A percentile compares a stretch with the other conserved stretches of the same genome.
Conservation (phyloP, 495 filamentous ascomycete species). For the Aspergillus avenaceus region DNA sequence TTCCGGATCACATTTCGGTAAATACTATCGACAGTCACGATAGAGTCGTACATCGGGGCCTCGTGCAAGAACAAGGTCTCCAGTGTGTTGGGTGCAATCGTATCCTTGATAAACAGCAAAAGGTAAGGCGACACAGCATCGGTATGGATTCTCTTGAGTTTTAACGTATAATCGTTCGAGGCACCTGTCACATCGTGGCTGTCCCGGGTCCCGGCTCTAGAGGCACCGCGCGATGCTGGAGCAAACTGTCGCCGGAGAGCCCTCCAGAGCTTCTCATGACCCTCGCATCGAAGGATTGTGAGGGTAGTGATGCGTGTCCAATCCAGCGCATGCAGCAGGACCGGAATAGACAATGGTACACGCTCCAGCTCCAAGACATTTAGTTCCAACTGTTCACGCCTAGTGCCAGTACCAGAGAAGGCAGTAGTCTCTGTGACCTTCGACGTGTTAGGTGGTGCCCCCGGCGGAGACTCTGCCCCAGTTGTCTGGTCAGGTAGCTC, state of each 20-base stretch:
- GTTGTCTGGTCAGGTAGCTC: too few relatives aligned
- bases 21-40: constrained; percentile 68
- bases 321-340: constrained; percentile 69
- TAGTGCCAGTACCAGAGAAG: constrained; percentile 6
- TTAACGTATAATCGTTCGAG: constrained; percentile 59
- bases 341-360: constrained; percentile 66
- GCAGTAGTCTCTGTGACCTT: too few relatives aligned
- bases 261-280: constrained; percentile 80
- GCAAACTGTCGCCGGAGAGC: constrained; percentile 68
- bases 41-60: constrained; percentile 48
- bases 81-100: constrained; percentile 78
- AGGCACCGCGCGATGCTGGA: constrained; percentile 35
- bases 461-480: too few relatives aligned
- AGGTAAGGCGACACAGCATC: constrained; percentile 73
- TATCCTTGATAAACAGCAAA: constrained; percentile 80
- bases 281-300: constrained; percentile 75
- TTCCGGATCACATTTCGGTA: constrained; percentile 69
- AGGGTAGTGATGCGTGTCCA: constrained; percentile 74
- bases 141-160: constrained; percentile 77
- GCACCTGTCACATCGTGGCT: constrained; percentile 12
- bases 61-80: constrained; percentile 86
- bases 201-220: constrained; percentile 18
- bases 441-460: too few relatives aligned
- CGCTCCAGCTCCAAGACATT: constrained; percentile 80
- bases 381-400: constrained; percentile 50